phyloP scores from a whole-genome alignment of 176 grass and related monocot species.

The Oryza rufipogon region DNA sequence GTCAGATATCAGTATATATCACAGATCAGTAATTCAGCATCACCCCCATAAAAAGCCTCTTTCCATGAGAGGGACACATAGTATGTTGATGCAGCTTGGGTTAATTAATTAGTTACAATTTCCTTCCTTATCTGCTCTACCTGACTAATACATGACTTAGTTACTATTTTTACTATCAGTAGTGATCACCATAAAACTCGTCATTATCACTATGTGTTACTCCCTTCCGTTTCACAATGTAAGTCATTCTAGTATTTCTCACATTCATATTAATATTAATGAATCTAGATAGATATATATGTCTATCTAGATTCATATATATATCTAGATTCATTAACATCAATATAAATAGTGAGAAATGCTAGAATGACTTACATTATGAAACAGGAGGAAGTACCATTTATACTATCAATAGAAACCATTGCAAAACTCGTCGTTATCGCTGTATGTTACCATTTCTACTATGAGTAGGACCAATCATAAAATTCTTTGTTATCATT shows the following conservation, averaged over 20 bases:
- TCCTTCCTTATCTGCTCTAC: neutral
- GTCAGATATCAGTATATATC: constrained; percentile 4
- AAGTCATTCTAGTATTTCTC: too few species aligned
- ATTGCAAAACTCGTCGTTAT: neutral
- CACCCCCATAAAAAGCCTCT: neutral
- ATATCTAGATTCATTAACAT: too few species aligned
- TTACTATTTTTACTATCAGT: neutral
- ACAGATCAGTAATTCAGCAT: constrained; percentile 1
- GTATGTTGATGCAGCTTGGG: neutral
- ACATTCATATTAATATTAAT: too few species aligned
- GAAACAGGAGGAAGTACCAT: too few species aligned
- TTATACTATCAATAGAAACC: too few species aligned
- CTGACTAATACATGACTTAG: neutral
- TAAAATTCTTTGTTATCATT: neutral
- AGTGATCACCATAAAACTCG: neutral
- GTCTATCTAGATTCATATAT: too few species aligned
- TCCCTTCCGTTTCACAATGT: too few species aligned
- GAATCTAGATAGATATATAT: too few species aligned
- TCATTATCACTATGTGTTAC: too few species aligned
- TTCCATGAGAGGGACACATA: constrained; percentile 4
- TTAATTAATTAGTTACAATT: neutral
- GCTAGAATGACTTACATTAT: too few species aligned
- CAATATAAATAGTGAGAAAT: too few species aligned
- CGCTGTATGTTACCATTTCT: neutral
- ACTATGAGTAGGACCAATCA: neutral